Percentiles rank a stretch among this genome's conserved stretches.
These are phyloP conservation scores for Penicillium taxi DNA, from an alignment of 495 filamentous ascomycete species.

Conservation along the genomic window DNA sequence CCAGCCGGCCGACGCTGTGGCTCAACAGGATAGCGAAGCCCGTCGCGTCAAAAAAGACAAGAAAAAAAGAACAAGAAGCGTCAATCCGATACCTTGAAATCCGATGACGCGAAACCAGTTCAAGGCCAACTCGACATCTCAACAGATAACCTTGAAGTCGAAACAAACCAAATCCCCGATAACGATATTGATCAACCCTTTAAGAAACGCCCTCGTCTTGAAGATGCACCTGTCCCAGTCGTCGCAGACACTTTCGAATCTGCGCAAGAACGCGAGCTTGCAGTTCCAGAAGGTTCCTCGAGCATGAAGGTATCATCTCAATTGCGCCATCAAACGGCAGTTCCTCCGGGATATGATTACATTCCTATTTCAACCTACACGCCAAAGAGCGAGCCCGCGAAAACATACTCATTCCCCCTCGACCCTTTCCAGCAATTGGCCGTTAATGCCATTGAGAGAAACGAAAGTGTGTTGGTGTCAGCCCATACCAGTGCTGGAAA, in stretches of 20 bases:
- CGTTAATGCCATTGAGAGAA: slow-evolving; percentile 85
- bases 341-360: slow-evolving; percentile 90
- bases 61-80: slow-evolving; percentile 64
- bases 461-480: slow-evolving; percentile 92
- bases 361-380: slow-evolving; percentile 87
- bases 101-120: slow-evolving; percentile 11
- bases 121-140: too few relatives aligned
- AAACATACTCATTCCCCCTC: slow-evolving; percentile 77
- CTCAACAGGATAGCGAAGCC: slow-evolving; percentile 19
- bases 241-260: slow-evolving; percentile 93
- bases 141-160: too few relatives aligned
- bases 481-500: slow-evolving; percentile 97
- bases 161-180: background rate
- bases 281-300: slow-evolving; percentile 55
- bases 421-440: slow-evolving; percentile 96
- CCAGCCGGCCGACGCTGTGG: slow-evolving; percentile 42
- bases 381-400: slow-evolving; percentile 72
- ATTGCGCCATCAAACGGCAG: slow-evolving; percentile 93
- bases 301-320: slow-evolving; percentile 86
- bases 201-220: slow-evolving; percentile 66
- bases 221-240: slow-evolving; percentile 68
- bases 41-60: slow-evolving; percentile 41
- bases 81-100: slow-evolving; percentile 74
- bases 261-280: slow-evolving; percentile 85
- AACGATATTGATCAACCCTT: slow-evolving; percentile 42